Base-by-base conservation (phyloP, 352 stramenopile genomes). In the Pythium vanterpoolii region DNA sequence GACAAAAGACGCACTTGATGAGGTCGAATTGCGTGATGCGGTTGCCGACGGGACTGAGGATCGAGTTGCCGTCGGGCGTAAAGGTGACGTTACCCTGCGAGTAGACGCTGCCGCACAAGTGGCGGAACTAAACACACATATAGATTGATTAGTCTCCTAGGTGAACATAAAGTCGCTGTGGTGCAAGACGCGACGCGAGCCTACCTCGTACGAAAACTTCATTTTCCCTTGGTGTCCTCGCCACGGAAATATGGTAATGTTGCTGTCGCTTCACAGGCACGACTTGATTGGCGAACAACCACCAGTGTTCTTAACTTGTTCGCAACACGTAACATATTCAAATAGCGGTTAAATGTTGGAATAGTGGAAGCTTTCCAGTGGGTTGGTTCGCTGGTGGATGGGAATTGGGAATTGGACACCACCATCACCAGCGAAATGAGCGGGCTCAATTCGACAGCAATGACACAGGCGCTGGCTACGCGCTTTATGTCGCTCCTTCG, bases 1-100 rank as follows among this genome's bases (percentile, higher is more conserved):
- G 10, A 38, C 21, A 24, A 13, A 34, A n/a, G 24, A 86, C 82
- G 71, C 54, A 96, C 87, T 95, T 91, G 75, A 94, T 85, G 70
- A 98, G 78, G 62, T 98, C 93, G 66, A 98, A 97, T 62, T 96
- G 83, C 24, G 89, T 96, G 68, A 98, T 95, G 63, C 93, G 89
- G 74, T 98, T 98, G 47, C 93, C 89, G 33, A 98, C 93, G 33
- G 93, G 88, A 53, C 85, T 97, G 49, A 98, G 74, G 44, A 98
- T 77, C 36, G 77, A 89, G 72, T 97, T 98, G 49, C 93, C 90
- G 46, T 97, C 90, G 21, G 92, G 87, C 46, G 93, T 96, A 69
- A 97, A 98, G 31, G 96, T 63, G 14, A 98, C 80, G 65, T 98
- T 98, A 64, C 90, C 93, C 71, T 96, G 87, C 49, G 87, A 93